These are phyloP conservation scores for Starmera quercuum DNA, from an alignment of 805 yeast species.

Conservation along the genomic window DNA sequence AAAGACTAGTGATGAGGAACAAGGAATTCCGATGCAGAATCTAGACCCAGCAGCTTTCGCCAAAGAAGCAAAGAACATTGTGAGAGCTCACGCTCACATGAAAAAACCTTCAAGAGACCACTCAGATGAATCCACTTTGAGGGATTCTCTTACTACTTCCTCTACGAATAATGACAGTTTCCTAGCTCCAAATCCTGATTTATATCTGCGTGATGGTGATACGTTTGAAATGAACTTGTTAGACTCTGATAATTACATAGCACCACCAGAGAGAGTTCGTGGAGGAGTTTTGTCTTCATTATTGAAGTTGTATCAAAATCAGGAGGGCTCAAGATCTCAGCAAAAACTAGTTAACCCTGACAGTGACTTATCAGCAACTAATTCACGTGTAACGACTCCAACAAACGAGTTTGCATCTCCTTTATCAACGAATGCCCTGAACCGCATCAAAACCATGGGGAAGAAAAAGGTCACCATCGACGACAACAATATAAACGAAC, in stretches of 20 bases:
- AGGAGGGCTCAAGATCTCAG: constrained; percentile 17
- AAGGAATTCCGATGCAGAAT: constrained; percentile 38
- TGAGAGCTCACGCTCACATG: constrained; percentile 35
- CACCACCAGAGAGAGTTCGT: constrained; percentile 60
- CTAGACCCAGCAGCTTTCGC: constrained; percentile 35
- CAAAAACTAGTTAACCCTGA: constrained; percentile 4
- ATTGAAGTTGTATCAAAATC: constrained; percentile 58
- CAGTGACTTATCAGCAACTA: constrained; percentile 8
- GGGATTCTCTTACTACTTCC: constrained; percentile 16
- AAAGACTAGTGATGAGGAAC: constrained; percentile 24
- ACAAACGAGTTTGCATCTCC: not conserved
- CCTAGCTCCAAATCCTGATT: constrained; percentile 35
- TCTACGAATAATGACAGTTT: constrained; percentile 17
- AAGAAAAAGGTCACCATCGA: constrained; percentile 17
- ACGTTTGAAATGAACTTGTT: constrained; percentile 21
- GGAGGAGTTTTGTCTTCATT: constrained; percentile 84
- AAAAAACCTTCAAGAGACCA: constrained; percentile 3
- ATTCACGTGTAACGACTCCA: constrained; percentile 14
- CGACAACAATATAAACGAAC: constrained; percentile 9
- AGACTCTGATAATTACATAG: constrained; percentile 35
- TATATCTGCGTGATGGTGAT: constrained; percentile 23
- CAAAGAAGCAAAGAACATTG: constrained; percentile 48
- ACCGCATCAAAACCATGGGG: constrained; percentile 4
- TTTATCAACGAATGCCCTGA: not conserved
- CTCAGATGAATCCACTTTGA: constrained; percentile 12